Percentiles rank a stretch among this genome's conserved stretches.
These are phyloP conservation scores for Fusarium armeniacum DNA, from an alignment of 2,329 filamentous ascomycete genomes.

Conservation along the genomic window DNA sequence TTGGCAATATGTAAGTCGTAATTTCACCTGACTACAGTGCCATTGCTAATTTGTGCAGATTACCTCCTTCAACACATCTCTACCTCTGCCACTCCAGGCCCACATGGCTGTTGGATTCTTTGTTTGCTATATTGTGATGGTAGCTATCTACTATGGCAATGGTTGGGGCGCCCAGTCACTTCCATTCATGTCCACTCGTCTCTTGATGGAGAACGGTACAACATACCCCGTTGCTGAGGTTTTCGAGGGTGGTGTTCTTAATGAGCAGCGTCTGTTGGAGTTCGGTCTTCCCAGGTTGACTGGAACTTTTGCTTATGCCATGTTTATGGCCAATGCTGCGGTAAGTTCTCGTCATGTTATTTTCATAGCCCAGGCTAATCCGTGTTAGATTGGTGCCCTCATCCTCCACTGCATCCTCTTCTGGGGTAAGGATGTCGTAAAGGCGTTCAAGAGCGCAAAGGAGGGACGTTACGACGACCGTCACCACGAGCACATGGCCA, in stretches of 20 bases:
- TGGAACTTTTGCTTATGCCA: slow-evolving; percentile 65
- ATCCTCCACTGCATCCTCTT: slow-evolving; percentile 67
- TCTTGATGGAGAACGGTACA: slow-evolving; percentile 58
- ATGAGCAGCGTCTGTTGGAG: slow-evolving; percentile 56
- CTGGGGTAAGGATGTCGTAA: slow-evolving; percentile 66
- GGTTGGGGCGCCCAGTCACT: slow-evolving; percentile 61
- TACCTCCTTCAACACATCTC: slow-evolving; percentile 66
- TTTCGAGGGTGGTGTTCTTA: slow-evolving; percentile 59
- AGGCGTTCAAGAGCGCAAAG: slow-evolving; percentile 62
- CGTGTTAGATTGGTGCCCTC: slow-evolving; percentile 66
- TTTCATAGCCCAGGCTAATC: background rate
- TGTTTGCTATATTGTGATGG: slow-evolving; percentile 64
- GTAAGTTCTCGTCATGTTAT: slow-evolving; percentile 53
- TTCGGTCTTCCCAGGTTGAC: slow-evolving; percentile 64
- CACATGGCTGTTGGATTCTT: slow-evolving; percentile 63
- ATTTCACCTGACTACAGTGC: fast-evolving
- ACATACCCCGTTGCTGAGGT: slow-evolving; percentile 58
- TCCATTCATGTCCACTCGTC: slow-evolving; percentile 68
- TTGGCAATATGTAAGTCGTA: slow-evolving; percentile 65
- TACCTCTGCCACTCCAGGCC: slow-evolving; percentile 65
- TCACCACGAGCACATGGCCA: slow-evolving; percentile 66
- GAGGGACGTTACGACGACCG: slow-evolving; percentile 61
- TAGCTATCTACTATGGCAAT: slow-evolving; percentile 66
- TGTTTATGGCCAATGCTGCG: slow-evolving; percentile 71
- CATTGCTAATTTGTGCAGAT: slow-evolving; percentile 56